phyloP scores from a whole-genome alignment of 2,329 filamentous ascomycete species.

The Ophidiomyces ophidiicola region DNA sequence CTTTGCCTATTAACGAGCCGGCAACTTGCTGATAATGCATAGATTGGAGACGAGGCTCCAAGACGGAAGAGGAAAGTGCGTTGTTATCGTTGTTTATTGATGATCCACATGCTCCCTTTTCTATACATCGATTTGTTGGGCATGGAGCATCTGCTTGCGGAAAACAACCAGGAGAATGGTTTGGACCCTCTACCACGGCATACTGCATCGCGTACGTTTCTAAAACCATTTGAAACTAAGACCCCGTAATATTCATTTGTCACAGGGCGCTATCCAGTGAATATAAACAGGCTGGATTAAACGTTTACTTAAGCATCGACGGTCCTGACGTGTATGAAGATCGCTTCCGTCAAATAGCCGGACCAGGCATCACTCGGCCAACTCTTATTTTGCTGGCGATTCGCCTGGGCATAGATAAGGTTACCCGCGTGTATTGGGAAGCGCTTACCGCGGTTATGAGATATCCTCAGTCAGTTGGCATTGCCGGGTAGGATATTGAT shows the following conservation, averaged over 20 bases:
- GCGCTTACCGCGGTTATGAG: conserved; percentile 75
- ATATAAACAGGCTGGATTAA: conserved; percentile 49
- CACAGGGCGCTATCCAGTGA: conserved; percentile 60
- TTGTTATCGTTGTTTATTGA: conserved; percentile 79
- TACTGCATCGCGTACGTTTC: conserved; percentile 75
- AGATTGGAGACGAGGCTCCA: conserved; percentile 63
- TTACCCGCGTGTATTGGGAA: conserved; percentile 90
- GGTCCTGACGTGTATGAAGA: conserved; percentile 90
- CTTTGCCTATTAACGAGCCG: not conserved
- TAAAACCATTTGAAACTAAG: not conserved
- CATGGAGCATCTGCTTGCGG: conserved; percentile 79
- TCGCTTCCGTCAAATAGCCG: conserved; percentile 63
- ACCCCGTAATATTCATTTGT: not conserved
- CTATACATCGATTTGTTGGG: conserved; percentile 84
- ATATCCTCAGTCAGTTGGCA: conserved; percentile 86
- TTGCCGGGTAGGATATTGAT: conserved; percentile 59
- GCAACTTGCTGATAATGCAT: not conserved
- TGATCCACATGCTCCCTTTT: conserved; percentile 73
- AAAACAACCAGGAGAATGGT: conserved; percentile 96
- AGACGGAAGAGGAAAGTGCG: conserved; percentile 49
- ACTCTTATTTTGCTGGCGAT: conserved; percentile 84
- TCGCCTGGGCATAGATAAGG: conserved; percentile 80
- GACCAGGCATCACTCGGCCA: conserved; percentile 55
- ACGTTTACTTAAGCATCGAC: conserved; percentile 81
- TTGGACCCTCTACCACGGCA: conserved; percentile 92